These are phyloP conservation scores for Pelargonium nanum DNA, from an alignment of 345 rosid species.

Conservation along the genomic window DNA sequence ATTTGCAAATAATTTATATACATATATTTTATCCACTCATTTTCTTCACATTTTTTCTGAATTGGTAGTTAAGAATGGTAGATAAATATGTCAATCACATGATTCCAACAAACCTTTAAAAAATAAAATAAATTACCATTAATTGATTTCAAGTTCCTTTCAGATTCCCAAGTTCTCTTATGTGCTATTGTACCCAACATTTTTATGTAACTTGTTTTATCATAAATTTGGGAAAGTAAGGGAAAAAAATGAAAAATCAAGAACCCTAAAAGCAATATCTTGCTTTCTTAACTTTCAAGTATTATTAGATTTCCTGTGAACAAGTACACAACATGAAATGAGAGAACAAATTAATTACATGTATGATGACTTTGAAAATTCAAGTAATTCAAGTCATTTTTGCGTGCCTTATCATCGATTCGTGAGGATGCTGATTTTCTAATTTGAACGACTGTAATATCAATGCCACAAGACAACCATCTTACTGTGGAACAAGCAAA, in stretches of 20 bases:
- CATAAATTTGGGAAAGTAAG: too few relatives aligned
- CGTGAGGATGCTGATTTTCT: too few relatives aligned
- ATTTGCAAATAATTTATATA: conserved; percentile 5
- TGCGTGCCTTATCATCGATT: too few relatives aligned
- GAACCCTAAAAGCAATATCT: too few relatives aligned
- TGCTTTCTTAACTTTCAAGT: conserved; percentile 16
- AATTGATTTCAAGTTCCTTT: neutral
- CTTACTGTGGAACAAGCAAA: too few relatives aligned
- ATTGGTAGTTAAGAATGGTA: conserved; percentile 49
- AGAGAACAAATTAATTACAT: neutral
- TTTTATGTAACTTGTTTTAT: too few relatives aligned
- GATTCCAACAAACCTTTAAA: conserved; percentile 2
- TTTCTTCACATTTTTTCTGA: conserved; percentile 2
- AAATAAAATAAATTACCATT: neutral
- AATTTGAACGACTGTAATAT: too few relatives aligned
- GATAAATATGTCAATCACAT: conserved; percentile 38
- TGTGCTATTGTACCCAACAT: neutral
- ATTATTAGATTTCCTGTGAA: conserved; percentile 13
- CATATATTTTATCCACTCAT: neutral
- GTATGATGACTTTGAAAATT: too few relatives aligned
- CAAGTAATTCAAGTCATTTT: too few relatives aligned
- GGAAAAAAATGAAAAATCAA: too few relatives aligned
- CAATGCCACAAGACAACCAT: too few relatives aligned
- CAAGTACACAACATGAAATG: conserved; percentile 1
- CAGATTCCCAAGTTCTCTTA: neutral